A percentile compares a stretch with the other conserved stretches of the same genome.
Evolutionary conservation across 768 basidiomycete species (phyloP).

Genomic region (Sarcomyxa edulis): DNA sequence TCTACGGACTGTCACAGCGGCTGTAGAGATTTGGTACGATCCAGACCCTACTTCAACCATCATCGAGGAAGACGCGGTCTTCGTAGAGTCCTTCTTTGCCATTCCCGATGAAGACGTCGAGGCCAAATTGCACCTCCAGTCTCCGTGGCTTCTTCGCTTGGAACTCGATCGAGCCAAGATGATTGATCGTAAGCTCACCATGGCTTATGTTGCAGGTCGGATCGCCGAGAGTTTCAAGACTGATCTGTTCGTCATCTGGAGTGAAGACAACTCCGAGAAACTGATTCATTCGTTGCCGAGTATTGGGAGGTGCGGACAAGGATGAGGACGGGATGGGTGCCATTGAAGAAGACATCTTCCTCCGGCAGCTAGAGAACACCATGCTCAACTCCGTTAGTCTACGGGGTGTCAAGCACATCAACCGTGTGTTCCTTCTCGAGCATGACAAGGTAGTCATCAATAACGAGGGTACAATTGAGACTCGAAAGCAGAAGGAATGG

Average conservation of each 20-base stretch:
- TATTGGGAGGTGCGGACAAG: slow-evolving; percentile 79
- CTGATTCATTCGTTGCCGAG: slow-evolving; percentile 95
- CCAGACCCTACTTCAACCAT: slow-evolving; percentile 88
- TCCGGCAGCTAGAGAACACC: slow-evolving; percentile 92
- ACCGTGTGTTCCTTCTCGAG: slow-evolving; percentile 89
- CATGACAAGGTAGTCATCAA: slow-evolving; percentile 72
- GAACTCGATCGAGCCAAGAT: slow-evolving; percentile 97
- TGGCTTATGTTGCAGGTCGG: slow-evolving; percentile 89
- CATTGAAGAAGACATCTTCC: slow-evolving; percentile 92
- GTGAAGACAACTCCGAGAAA: slow-evolving; percentile 97
- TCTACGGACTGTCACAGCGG: slow-evolving; percentile 87
- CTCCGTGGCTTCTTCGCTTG: slow-evolving; percentile 95
- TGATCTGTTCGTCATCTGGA: slow-evolving; percentile 97
- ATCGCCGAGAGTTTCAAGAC: slow-evolving; percentile 95
- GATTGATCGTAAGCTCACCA: slow-evolving; percentile 94
- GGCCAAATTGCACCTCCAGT: slow-evolving; percentile 83
- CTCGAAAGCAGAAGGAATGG: slow-evolving; percentile 80
- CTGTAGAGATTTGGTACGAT: slow-evolving; percentile 98
- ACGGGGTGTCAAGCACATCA: slow-evolving; percentile 88
- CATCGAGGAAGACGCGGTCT: slow-evolving; percentile 93
- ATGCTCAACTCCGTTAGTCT: slow-evolving; percentile 94
- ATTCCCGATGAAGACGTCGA: slow-evolving; percentile 98
- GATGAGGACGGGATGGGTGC: slow-evolving; percentile 73
- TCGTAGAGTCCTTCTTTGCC: slow-evolving; percentile 98
- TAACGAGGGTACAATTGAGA: slow-evolving; percentile 60